These are phyloP conservation scores for Trichosporon inkin DNA, from an alignment of 1,284 basidiomycete species.

Conservation along the genomic window DNA sequence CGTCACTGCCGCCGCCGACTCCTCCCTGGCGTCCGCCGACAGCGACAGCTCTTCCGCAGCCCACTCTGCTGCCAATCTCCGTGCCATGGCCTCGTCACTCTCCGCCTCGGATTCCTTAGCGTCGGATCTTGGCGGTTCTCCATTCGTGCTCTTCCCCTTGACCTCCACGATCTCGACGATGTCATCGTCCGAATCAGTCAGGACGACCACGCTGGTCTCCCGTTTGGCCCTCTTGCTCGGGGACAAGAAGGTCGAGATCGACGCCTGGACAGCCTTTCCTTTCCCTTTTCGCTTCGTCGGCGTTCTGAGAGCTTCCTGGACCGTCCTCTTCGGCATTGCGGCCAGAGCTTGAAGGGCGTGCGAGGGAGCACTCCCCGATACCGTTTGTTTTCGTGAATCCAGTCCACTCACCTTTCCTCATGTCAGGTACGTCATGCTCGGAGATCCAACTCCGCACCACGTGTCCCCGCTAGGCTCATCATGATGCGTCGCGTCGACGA, in stretches of 20 bases:
- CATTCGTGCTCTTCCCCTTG: neutral
- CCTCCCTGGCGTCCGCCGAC: constrained; percentile 4
- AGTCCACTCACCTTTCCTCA: neutral
- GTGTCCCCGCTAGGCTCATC: neutral
- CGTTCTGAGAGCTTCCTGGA: neutral
- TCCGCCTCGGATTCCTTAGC: constrained; percentile 15
- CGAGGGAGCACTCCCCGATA: neutral
- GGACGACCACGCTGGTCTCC: neutral
- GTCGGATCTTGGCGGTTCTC: neutral
- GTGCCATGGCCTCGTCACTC: constrained; percentile 31
- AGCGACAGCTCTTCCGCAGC: constrained; percentile 11
- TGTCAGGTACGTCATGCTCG: constrained; percentile 12
- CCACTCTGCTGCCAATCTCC: constrained; percentile 31
- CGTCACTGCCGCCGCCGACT: neutral
- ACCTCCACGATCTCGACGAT: neutral
- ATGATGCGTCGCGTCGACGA: constrained; percentile 4
- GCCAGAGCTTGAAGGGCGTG: neutral
- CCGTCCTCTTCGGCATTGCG: constrained; percentile 1
- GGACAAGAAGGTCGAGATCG: neutral
- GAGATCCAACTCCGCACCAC: constrained; percentile 1
- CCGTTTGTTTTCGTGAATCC: neutral
- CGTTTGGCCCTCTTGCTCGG: constrained; percentile 2
- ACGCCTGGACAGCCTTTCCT: constrained; percentile 1
- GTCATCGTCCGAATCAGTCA: constrained; percentile 32
- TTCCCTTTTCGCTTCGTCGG: constrained; percentile 1